Percentiles rank a stretch among this genome's conserved stretches.
These are phyloP conservation scores for Penicillium canescens DNA, from an alignment of 495 filamentous ascomycete species.

Conservation along the genomic window DNA sequence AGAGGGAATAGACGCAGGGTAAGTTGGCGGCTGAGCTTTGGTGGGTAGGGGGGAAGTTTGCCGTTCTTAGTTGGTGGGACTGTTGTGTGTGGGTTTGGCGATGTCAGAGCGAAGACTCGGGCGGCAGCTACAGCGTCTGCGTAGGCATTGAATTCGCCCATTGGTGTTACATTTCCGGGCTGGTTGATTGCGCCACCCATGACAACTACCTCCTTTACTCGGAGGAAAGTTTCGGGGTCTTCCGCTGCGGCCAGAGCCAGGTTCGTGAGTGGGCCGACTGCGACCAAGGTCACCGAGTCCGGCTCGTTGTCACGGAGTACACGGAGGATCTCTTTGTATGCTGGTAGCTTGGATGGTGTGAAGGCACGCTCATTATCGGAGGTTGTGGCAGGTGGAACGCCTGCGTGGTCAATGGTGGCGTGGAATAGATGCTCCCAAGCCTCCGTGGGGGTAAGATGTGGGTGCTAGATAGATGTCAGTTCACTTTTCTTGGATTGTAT, in stretches of 20 bases:
- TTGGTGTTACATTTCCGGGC: conserved; percentile 80
- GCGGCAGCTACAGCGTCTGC: conserved; percentile 85
- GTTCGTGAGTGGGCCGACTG: conserved; percentile 88
- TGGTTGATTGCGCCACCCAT: conserved; percentile 89
- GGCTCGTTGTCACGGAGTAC: conserved; percentile 74
- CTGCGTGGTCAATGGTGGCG: conserved; percentile 39
- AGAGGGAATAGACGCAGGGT: conserved; percentile 82
- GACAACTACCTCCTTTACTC: conserved; percentile 86
- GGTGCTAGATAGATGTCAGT: conserved; percentile 57
- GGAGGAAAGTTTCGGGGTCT: conserved; percentile 83
- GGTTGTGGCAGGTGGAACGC: conserved; percentile 35
- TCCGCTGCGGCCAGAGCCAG: conserved; percentile 82
- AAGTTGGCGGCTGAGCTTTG: conserved; percentile 60
- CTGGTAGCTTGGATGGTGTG: conserved; percentile 65
- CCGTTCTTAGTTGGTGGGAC: conserved; percentile 60
- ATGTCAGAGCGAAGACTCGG: conserved; percentile 86
- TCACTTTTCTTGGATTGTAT: conserved; percentile 9
- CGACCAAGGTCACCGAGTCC: conserved; percentile 85
- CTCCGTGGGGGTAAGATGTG: conserved; percentile 78
- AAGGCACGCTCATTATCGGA: conserved; percentile 52
- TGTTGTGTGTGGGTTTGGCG: conserved; percentile 65
- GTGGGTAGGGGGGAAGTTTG: conserved; percentile 64
- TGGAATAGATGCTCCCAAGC: conserved; percentile 85
- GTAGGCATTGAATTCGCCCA: conserved; percentile 82
- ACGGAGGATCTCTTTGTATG: conserved; percentile 83